Evolutionary conservation across 2,329 filamentous ascomycete genomes (phyloP), one percentile per base, ranked within the genome.

Genomic region (Thielaviopsis ethacetica): DNA sequence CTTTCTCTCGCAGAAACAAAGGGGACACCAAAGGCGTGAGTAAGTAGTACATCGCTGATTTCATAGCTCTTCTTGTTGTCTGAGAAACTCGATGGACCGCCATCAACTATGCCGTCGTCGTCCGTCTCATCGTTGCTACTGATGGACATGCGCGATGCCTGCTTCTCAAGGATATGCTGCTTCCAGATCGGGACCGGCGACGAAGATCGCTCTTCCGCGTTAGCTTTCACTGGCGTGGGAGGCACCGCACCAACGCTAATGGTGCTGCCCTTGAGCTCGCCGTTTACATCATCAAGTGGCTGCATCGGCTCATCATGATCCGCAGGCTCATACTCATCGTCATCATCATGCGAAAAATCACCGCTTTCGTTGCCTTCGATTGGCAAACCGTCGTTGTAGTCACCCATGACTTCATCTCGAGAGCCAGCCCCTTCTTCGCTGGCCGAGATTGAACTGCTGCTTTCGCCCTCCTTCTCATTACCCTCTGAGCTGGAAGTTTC

Each of bases 1-100:
- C 30, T 34, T 34, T 22, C 26, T 19, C 27, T 47, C 13, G n/a
- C n/a, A 13, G 21, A 12, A 17, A 47, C 15, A 5, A 9, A 22
- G 15, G 38, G n/a, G 22, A 26, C 3, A 26, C 12, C 17, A 13
- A 24, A 53, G 22, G 26, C 13, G 44, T 47, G 15, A 41, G 57
- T 47, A 38, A 26, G 4, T n/a, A 50, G 34, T 58, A 58, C 57
- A 54, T 58, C 57, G 51, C 57, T 58, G 51, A 54, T 58, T n/a
- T 58, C 57, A 21, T 22, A 38, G n/a, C 27, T 49, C 30, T 19
- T 49, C 44, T 21, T 49, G 10, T 30, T 53, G 19, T 27, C 52
- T 19, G 26, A 13, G 17, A 54, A 24, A 34, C 7, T 34, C 24
- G 44, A 21, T 9, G 5, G 19, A 30, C 30, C 24, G 22, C 19